These are phyloP conservation scores for Ophiocordyceps camponoti-floridani DNA, from an alignment of 2,329 filamentous ascomycete species.

Conservation along the genomic window DNA sequence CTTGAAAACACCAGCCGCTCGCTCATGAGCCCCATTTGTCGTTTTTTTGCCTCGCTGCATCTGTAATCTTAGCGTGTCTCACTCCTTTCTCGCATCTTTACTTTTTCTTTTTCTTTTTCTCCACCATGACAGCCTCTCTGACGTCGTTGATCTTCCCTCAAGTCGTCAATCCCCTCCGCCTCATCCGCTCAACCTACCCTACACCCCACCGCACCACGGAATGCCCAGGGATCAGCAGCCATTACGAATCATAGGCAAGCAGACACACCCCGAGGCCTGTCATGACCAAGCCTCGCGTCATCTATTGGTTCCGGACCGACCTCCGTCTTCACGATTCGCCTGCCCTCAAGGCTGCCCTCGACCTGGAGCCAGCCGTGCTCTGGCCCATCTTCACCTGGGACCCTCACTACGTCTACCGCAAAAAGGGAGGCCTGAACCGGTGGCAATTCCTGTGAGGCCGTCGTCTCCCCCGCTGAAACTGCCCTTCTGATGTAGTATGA, in stretches of 20 bases:
- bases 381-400: constrained; percentile 72
- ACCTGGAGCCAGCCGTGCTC: constrained; percentile 47
- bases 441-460: constrained; percentile 48
- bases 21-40: no score
- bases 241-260: neutral
- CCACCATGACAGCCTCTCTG: no score
- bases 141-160: neutral
- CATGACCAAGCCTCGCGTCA: constrained; percentile 27
- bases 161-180: neutral
- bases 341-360: constrained; percentile 52
- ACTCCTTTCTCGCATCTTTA: neutral
- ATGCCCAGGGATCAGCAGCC: neutral
- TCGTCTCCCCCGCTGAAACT: neutral
- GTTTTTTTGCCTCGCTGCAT: neutral
- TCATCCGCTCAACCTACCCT: neutral
- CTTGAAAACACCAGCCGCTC: no score
- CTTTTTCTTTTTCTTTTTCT: neutral
- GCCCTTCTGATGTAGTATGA: no score
- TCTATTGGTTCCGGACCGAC: constrained; percentile 70
- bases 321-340: constrained; percentile 63
- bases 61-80: neutral
- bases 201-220: neutral
- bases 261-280: neutral
- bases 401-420: constrained; percentile 60
- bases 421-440: constrained; percentile 51